Conservation (phyloP, 2,329 filamentous ascomycete genomes). For the Apiospora arundinis region DNA sequence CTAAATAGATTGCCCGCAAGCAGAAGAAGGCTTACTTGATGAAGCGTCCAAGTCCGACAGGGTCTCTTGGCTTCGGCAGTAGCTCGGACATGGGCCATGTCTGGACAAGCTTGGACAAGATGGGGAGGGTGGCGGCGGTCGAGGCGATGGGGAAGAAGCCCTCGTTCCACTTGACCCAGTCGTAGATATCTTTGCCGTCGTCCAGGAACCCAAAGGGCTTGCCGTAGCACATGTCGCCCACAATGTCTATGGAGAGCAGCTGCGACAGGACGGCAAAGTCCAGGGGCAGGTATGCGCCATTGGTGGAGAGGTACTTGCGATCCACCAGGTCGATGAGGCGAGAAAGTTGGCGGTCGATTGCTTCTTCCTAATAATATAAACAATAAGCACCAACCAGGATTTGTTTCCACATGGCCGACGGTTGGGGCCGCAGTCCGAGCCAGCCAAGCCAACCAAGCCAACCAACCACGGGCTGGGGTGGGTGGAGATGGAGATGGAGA, state of each 20-base stretch:
- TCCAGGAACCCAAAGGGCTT: conserved; percentile 43
- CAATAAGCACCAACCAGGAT: background rate
- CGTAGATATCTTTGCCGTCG: conserved; percentile 39
- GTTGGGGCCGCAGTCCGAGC: background rate
- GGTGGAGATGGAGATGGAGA: background rate
- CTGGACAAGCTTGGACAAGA: conserved; percentile 26
- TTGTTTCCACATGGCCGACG: background rate
- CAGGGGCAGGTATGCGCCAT: conserved; percentile 30
- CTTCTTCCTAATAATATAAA: conserved; percentile 25
- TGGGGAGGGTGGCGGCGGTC: conserved; percentile 27
- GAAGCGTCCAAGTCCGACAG: conserved; percentile 27
- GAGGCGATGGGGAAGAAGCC: conserved; percentile 28
- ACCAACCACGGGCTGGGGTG: background rate
- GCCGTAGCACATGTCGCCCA: conserved; percentile 43
- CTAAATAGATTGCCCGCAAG: background rate
- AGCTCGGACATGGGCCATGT: conserved; percentile 28
- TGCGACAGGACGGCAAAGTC: conserved; percentile 49
- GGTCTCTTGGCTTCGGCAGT: conserved; percentile 26
- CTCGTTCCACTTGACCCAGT: conserved; percentile 30
- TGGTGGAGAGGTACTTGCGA: conserved; percentile 28
- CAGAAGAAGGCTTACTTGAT: conserved; percentile 22
- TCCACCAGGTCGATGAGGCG: conserved; percentile 29
- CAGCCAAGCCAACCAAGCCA: no score
- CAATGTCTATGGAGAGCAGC: conserved; percentile 44
- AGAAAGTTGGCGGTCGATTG: conserved; percentile 28